Percentiles rank a stretch among this genome's conserved stretches.
Evolutionary conservation across 805 yeast genomes (phyloP).

Genomic region (Candida verbasci): DNA sequence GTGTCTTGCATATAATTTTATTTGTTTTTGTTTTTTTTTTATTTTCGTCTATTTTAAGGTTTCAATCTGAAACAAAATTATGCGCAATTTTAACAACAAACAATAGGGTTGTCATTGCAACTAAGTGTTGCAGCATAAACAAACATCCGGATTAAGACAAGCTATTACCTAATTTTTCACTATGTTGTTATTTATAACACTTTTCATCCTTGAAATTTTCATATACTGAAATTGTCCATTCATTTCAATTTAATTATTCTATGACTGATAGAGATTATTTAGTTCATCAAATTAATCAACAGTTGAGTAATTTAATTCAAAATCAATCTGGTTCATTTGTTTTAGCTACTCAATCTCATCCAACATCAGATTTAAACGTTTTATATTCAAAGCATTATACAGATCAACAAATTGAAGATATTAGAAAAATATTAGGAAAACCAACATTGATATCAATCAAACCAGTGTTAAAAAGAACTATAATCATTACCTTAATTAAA

Average conservation of each 20-base stretch:
- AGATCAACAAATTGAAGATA: slow-evolving; percentile 2
- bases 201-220: too few species aligned
- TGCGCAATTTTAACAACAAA: too few species aligned
- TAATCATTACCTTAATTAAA: background rate
- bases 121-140: too few species aligned
- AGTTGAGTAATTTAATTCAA: background rate
- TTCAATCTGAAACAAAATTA: too few species aligned
- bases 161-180: too few species aligned
- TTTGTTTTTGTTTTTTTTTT: too few species aligned
- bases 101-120: too few species aligned
- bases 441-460: slow-evolving; percentile 5
- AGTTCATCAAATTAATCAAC: background rate
- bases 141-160: too few species aligned
- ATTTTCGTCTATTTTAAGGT: too few species aligned
- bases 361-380: slow-evolving; percentile 2
- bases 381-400: slow-evolving; percentile 4
- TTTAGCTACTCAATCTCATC: slow-evolving; percentile 5
- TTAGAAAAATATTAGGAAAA: slow-evolving; percentile 2
- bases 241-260: too few species aligned
- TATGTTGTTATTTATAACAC: too few species aligned
- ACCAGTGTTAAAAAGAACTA: slow-evolving; percentile 4
- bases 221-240: background rate
- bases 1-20: too few species aligned
- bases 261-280: background rate
- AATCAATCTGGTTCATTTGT: slow-evolving; percentile 1